These are phyloP conservation scores for Pseudonitzschia multistriata DNA, from an alignment of 108 stramenopile species.

Conservation along the genomic window DNA sequence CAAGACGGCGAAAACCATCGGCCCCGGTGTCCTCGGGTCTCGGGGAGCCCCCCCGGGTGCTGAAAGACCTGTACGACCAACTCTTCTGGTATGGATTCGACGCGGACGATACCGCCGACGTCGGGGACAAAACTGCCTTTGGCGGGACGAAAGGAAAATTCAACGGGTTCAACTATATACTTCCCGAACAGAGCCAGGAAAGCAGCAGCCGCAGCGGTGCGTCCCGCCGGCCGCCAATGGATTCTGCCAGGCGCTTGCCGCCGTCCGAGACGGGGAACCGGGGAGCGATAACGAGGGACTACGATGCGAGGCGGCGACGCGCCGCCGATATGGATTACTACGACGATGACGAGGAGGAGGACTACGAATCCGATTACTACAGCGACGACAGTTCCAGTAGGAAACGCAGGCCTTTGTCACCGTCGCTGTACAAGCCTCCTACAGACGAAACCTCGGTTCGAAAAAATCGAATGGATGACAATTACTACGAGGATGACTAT, in stretches of 20 bases:
- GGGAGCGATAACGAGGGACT: constrained; percentile 8
- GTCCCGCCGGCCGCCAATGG: neutral
- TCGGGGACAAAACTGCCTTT: constrained; percentile 75
- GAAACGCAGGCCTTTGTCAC: neutral
- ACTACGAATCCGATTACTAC: neutral
- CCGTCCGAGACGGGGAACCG: neutral
- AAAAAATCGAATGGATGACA: neutral
- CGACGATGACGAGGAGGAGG: constrained; percentile 1
- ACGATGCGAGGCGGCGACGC: neutral
- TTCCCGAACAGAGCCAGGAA: constrained; percentile 34
- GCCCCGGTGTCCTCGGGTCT: constrained; percentile 33
- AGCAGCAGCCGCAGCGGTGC: constrained; percentile 2
- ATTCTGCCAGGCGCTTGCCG: constrained; percentile 8
- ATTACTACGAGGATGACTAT: constrained; percentile 20
- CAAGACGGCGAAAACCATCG: neutral
- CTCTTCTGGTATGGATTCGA: constrained; percentile 71
- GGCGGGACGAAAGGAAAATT: constrained; percentile 85
- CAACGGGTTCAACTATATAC: constrained; percentile 58
- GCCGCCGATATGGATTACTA: constrained; percentile 2
- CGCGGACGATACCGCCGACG: constrained; percentile 39
- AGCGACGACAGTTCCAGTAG: neutral
- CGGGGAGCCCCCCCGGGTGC: constrained; percentile 48
- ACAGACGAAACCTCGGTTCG: constrained; percentile 3
- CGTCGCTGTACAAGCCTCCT: constrained; percentile 3
- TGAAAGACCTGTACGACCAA: constrained; percentile 70